These are phyloP conservation scores for Penicillium longicatenatum DNA, from an alignment of 495 filamentous ascomycete genomes.

Conservation along the genomic window DNA sequence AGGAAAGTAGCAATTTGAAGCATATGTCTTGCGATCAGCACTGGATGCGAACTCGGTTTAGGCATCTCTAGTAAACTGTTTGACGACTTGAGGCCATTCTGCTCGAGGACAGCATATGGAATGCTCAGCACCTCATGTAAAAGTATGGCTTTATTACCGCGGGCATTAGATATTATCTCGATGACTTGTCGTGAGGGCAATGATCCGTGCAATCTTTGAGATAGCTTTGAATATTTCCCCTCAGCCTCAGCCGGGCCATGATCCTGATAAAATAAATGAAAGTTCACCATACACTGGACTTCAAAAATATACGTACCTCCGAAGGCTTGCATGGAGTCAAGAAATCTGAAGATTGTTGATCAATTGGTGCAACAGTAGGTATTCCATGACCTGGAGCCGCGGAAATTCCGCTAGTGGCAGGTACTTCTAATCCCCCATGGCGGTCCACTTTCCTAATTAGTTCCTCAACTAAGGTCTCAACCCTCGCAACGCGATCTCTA, in stretches of 20 bases:
- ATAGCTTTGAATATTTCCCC: slow-evolving; percentile 10
- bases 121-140: slow-evolving; percentile 8
- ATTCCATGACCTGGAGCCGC: not conserved
- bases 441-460: slow-evolving; percentile 15
- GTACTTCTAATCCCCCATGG: not conserved
- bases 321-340: slow-evolving; percentile 7
- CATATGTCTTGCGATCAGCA: slow-evolving; percentile 48
- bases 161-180: slow-evolving; percentile 16
- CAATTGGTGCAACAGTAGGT: slow-evolving; percentile 6
- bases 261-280: not conserved
- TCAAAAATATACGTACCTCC: slow-evolving; percentile 4
- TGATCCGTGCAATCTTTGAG: slow-evolving; percentile 9
- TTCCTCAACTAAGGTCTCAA: slow-evolving; percentile 6
- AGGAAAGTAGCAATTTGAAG: slow-evolving; percentile 44
- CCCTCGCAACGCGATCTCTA: slow-evolving; percentile 6
- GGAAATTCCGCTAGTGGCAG: not conserved
- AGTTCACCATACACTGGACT: not conserved
- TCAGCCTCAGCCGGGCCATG: not conserved
- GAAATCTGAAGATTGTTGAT: not conserved
- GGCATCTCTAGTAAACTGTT: slow-evolving; percentile 38
- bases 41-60: slow-evolving; percentile 40
- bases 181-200: slow-evolving; percentile 18
- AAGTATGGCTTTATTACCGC: slow-evolving; percentile 1
- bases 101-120: slow-evolving; percentile 16
- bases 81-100: slow-evolving; percentile 20